A percentile compares a stretch with the other conserved stretches of the same genome.
Conservation (phyloP, 2,329 filamentous ascomycete genomes). For the Xylaria sp. region DNA sequence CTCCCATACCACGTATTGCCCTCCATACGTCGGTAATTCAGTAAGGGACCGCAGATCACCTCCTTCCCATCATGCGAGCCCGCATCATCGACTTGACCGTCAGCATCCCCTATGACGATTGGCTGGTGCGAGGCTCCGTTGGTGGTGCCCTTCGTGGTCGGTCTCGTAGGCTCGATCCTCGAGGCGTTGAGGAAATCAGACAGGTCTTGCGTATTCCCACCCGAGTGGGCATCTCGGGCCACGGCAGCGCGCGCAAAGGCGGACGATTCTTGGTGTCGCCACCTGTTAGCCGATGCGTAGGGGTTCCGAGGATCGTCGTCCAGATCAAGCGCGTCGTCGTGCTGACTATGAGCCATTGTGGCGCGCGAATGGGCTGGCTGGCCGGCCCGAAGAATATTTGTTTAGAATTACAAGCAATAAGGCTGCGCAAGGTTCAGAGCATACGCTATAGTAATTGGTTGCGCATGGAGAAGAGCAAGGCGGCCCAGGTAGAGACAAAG, state of each 20-base stretch:
- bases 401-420: background rate
- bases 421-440: background rate
- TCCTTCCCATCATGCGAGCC: constrained; percentile 62
- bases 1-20: constrained; percentile 81
- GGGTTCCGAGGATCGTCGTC: constrained; percentile 58
- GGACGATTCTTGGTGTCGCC: constrained; percentile 73
- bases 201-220: constrained; percentile 61
- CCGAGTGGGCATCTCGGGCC: constrained; percentile 56
- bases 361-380: background rate
- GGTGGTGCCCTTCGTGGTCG: constrained; percentile 47
- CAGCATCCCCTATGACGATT: constrained; percentile 58
- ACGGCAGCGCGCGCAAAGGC: constrained; percentile 62
- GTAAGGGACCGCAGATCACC: constrained; percentile 76
- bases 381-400: background rate
- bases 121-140: constrained; percentile 58
- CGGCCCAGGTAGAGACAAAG: background rate
- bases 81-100: constrained; percentile 43
- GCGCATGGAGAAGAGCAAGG: constrained; percentile 14
- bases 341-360: constrained; percentile 41
- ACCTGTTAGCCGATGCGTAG: constrained; percentile 66
- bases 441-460: background rate
- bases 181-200: constrained; percentile 66
- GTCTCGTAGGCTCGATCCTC: constrained; percentile 59
- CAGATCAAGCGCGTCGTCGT: constrained; percentile 45
- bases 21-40: constrained; percentile 83